Evolutionary conservation across 805 yeast species (phyloP), one percentile per base, ranked within the genome.

Genomic region (Starmerella lactis-condensi): DNA sequence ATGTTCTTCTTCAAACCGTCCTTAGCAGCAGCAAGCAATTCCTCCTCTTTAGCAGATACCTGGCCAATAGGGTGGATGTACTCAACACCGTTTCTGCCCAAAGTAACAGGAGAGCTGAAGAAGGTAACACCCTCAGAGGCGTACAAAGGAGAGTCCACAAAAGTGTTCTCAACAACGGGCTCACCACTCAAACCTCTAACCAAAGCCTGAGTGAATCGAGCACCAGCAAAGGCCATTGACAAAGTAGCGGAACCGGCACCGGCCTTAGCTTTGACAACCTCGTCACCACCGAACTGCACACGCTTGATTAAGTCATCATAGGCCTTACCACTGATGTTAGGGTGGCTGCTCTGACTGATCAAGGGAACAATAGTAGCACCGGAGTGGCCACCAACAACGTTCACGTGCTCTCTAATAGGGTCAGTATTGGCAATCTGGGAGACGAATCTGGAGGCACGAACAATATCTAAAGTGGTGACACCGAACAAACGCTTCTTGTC

Each of bases 331-430:
- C 69, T 61, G 54, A 75, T 60, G 46, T 60, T 47, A 33, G 60
- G 53, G 48, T 53, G 57, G 46, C 66, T 75, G 79, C 59, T 60
- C 64, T 76, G 93, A 40, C 92, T 77, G 56, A 82, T 62, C 58
- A 83, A 64, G 53, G 95, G 95, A 39, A 82, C 91, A 59, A 82
- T 82, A 58, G 95, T 83, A 55, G 75, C 73, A 61, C 95, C 95
- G 37, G 93, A 79, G 72, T 82, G 95, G 49, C 95, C 95, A 57
- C 95, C 95, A 44, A 83, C 85, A 52, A 83, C 93, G 44, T 79
- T 68, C 43, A 82, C 78, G 45, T 58, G 62, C 66, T 77, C 92
- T 44, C 65, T 58, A 41, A 61, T 65, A 54, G 92, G 94, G 64
- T 75, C 69, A 51, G 81, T 70, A 44, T 42, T 67, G 65, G 50